Evolutionary conservation across 495 filamentous ascomycete genomes (phyloP), one percentile per base, ranked within the genome.

Genomic region (Oidiodendron maius): DNA sequence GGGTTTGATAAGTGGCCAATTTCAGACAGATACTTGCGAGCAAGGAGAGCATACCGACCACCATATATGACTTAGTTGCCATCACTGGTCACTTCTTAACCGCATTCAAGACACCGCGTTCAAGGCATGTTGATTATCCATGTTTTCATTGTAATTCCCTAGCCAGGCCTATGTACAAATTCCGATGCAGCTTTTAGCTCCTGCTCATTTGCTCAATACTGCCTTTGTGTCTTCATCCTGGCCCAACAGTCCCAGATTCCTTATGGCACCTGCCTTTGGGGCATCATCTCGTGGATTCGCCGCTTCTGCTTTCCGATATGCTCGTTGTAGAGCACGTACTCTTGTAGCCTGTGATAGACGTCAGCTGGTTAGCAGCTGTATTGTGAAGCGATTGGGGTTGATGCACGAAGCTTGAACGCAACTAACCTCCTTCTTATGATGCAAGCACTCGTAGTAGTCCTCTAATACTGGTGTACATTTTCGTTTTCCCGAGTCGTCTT

Each of bases 381-480:
- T 50, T 43, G 22, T 52, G 34, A n/a, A 52, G 38, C 28, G 24
- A 34, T 28, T 34, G 24, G 18, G 3, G 4, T 24, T 2, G 25
- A 16, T 28, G 41, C 3, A n/a, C 17, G 41, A 12, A 30, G 5
- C 5, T 30, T 30, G 26, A 5, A 24, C 16, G 28, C 32, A 44
- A 67, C 78, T 56, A 57, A 96, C 93, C 88, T 98, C 93, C 72
- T 97, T 96, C 70, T 78, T 85, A 75, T 98, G 93, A 65, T 98
- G 91, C 62, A 98, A 75, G 72, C 94, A 98, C 74, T 98, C 93
- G 69, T 95, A 87, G 75, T 97, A 97, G 61, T 99, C 93, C 62
- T 97, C 93, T 54, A 95, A 71, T 25, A 81, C 82, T n/a, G 87
- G 87, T 34, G 76, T 62, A 65, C 93, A 99, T 73, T 95, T 96